Percentiles rank a stretch among this genome's conserved stretches.
These are phyloP conservation scores for Neoconidiobolus thromboides DNA, from an alignment of 371 early-diverging fungal species.

Conservation along the genomic window DNA sequence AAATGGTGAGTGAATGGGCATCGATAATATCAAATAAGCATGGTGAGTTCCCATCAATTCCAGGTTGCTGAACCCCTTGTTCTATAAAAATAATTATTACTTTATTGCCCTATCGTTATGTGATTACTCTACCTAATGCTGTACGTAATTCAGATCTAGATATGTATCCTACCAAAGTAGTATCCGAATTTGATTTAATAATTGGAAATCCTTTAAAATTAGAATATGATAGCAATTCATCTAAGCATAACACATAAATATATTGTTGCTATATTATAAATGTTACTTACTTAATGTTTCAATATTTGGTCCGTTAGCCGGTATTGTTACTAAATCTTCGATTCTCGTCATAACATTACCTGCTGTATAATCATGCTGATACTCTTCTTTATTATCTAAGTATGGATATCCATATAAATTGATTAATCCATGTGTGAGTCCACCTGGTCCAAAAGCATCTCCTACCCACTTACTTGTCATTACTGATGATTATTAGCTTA, in stretches of 20 bases:
- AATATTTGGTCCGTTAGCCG: slow-evolving; percentile 24
- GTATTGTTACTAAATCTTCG: slow-evolving; percentile 31
- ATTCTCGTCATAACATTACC: slow-evolving; percentile 33
- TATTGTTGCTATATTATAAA: background rate
- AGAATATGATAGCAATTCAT: slow-evolving; percentile 22
- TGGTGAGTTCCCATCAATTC: slow-evolving; percentile 14
- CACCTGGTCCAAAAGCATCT: slow-evolving; percentile 52
- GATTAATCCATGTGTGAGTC: slow-evolving; percentile 71
- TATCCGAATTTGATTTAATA: slow-evolving; percentile 23
- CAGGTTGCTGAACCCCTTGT: slow-evolving; percentile 9
- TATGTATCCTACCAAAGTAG: slow-evolving; percentile 50
- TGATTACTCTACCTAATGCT: slow-evolving; percentile 29
- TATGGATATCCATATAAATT: slow-evolving; percentile 64
- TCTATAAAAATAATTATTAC: background rate
- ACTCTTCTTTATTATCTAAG: slow-evolving; percentile 60
- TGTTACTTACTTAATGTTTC: slow-evolving; percentile 17
- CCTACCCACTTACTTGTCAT: slow-evolving; percentile 73
- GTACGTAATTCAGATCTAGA: slow-evolving; percentile 42
- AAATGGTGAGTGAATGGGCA: slow-evolving; percentile 13
- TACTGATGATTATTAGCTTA: slow-evolving; percentile 9
- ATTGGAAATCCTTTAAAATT: slow-evolving; percentile 57
- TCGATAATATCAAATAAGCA: slow-evolving; percentile 14
- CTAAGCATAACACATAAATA: slow-evolving; percentile 6
- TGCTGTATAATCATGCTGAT: slow-evolving; percentile 36
- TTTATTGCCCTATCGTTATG: slow-evolving; percentile 1